phyloP scores from a whole-genome alignment of 2,329 filamentous ascomycete species.

The Polytolypa hystricis region DNA sequence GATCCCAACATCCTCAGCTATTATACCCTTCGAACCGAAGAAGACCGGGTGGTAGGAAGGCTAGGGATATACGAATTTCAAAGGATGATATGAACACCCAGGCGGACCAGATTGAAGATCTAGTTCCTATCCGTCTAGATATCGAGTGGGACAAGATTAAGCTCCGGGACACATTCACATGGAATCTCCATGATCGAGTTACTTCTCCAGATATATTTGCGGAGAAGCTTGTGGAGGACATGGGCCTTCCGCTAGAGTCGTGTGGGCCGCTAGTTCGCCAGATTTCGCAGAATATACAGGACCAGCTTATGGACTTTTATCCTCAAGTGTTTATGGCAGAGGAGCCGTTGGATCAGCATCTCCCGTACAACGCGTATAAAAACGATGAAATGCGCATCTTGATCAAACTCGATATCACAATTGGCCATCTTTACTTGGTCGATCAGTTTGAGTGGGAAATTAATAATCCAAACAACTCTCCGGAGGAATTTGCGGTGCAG shows the following conservation, averaged over 20 bases:
- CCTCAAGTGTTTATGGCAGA: slow-evolving; percentile 85
- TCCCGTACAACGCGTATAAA: slow-evolving; percentile 89
- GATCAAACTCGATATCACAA: slow-evolving; percentile 94
- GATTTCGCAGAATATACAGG: slow-evolving; percentile 60
- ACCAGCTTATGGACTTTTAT: slow-evolving; percentile 88
- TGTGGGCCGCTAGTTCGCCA: slow-evolving; percentile 49
- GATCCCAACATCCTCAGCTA: slow-evolving; percentile 54
- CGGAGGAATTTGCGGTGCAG: slow-evolving; percentile 82
- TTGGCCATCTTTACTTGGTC: slow-evolving; percentile 83
- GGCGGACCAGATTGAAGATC: slow-evolving; percentile 79
- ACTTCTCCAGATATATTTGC: slow-evolving; percentile 73
- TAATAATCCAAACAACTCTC: slow-evolving; percentile 85
- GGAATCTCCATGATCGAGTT: slow-evolving; percentile 90
- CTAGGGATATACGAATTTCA: slow-evolving; percentile 59
- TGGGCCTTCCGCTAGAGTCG: slow-evolving; percentile 60
- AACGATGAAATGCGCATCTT: slow-evolving; percentile 98
- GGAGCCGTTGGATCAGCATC: slow-evolving; percentile 75
- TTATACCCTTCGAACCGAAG: slow-evolving; percentile 70
- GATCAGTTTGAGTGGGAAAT: slow-evolving; percentile 99
- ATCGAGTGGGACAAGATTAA: slow-evolving; percentile 94
- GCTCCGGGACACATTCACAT: slow-evolving; percentile 93
- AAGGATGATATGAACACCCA: slow-evolving; percentile 75
- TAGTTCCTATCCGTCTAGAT: slow-evolving; percentile 83
- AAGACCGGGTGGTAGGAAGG: slow-evolving; percentile 64
- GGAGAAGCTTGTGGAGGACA: slow-evolving; percentile 79